Conservation (phyloP, 768 basidiomycete genomes). For the Panus rudis region DNA sequence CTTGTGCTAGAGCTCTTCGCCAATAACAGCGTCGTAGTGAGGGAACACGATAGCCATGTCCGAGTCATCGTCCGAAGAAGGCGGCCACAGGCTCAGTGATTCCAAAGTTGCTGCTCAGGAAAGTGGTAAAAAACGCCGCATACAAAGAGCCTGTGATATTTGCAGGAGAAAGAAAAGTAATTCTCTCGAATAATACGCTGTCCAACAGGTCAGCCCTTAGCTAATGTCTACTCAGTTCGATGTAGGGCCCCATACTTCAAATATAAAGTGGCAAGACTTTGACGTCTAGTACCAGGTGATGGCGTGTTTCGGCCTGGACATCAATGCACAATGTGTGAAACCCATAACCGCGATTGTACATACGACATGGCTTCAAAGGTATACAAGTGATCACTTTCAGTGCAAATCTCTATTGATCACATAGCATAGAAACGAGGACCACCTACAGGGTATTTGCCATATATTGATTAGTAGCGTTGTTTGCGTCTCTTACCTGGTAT, state of each 20-base stretch:
- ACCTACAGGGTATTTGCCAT: conserved; percentile 45
- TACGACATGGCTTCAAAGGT: conserved; percentile 68
- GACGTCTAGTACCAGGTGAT: conserved; percentile 57
- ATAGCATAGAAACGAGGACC: conserved; percentile 52
- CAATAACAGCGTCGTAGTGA: too few species aligned
- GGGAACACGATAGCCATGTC: too few species aligned
- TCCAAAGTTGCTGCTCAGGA: too few species aligned
- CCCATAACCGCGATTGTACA: conserved; percentile 56
- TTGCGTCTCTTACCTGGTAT: neutral
- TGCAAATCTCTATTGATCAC: too few species aligned
- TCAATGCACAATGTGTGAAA: conserved; percentile 56
- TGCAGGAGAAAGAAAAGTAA: conserved; percentile 81
- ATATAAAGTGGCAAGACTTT: neutral
- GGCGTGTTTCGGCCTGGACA: conserved; percentile 60
- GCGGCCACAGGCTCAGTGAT: too few species aligned
- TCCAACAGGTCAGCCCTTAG: conserved; percentile 4
- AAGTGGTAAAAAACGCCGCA: conserved; percentile 59
- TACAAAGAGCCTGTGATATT: conserved; percentile 76
- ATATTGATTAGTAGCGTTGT: neutral
- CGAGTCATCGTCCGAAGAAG: too few species aligned
- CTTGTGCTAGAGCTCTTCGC: too few species aligned
- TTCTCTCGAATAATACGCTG: conserved; percentile 11
- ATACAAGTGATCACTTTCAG: too few species aligned
- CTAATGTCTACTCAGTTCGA: conserved; percentile 7
- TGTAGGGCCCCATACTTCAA: conserved; percentile 5